Evolutionary conservation across 495 filamentous ascomycete species (phyloP).

Genomic region (Penicillium tannophilum): DNA sequence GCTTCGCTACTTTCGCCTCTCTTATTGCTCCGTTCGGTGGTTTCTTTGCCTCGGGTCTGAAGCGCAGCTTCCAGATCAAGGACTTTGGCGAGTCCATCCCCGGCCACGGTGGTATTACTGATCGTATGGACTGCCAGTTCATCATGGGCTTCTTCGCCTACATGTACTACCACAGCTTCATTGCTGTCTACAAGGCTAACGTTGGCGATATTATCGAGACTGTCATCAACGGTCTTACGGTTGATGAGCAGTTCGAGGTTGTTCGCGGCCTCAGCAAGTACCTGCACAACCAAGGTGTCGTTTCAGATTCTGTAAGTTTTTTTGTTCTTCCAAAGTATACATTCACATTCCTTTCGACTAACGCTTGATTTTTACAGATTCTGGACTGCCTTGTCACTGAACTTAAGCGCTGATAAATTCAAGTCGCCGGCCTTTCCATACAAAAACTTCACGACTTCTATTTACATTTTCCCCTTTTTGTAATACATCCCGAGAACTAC

Average conservation of each 20-base stretch:
- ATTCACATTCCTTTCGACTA: conserved; percentile 12
- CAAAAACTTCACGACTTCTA: conserved; percentile 30
- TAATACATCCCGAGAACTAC: conserved; percentile 13
- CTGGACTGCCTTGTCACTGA: conserved; percentile 46
- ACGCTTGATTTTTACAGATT: conserved; percentile 28
- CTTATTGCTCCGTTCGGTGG: conserved; percentile 98
- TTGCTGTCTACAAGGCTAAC: conserved; percentile 78
- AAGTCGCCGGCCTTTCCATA: conserved; percentile 9
- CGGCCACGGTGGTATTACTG: conserved; percentile 97
- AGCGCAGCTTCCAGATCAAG: conserved; percentile 99
- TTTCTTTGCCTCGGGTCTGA: conserved; percentile 97
- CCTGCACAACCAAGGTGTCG: conserved; percentile 78
- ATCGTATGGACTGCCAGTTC: conserved; percentile 99
- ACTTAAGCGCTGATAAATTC: conserved; percentile 41
- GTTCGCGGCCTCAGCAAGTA: conserved; percentile 82
- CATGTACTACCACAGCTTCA: conserved; percentile 98
- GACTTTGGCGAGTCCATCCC: conserved; percentile 99
- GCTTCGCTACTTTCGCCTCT: conserved; percentile 91
- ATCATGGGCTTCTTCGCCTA: conserved; percentile 99
- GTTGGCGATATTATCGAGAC: conserved; percentile 86
- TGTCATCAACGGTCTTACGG: conserved; percentile 78
- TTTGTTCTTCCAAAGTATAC: neutral
- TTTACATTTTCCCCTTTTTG: conserved; percentile 21
- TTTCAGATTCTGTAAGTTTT: conserved; percentile 60
- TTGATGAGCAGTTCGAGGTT: conserved; percentile 87